These are phyloP conservation scores for Parastagonospora avenae DNA, from an alignment of 2,329 filamentous ascomycete species.

Conservation along the genomic window DNA sequence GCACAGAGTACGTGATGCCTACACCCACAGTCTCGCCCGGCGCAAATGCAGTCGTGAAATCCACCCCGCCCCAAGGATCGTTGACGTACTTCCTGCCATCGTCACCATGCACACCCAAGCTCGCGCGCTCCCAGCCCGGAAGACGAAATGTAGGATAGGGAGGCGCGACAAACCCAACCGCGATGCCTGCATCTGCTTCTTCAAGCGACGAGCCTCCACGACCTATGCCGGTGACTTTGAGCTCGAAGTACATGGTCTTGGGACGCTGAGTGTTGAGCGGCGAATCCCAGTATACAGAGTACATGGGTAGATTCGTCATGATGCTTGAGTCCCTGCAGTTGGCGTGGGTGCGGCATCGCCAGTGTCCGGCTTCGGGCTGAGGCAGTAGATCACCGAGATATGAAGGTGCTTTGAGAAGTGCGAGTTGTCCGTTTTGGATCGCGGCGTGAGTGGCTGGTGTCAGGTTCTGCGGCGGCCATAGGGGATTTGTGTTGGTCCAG, in stretches of 20 bases:
- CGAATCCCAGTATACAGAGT: conserved; percentile 64
- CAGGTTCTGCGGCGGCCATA: conserved; percentile 61
- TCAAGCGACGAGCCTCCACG: conserved; percentile 28
- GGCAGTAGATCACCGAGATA: conserved; percentile 48
- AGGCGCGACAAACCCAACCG: conserved; percentile 72
- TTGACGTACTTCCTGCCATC: conserved; percentile 79
- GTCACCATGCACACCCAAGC: conserved; percentile 77
- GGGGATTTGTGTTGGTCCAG: conserved; percentile 68
- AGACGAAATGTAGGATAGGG: conserved; percentile 79
- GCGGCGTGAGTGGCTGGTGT: conserved; percentile 55
- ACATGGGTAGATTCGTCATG: conserved; percentile 71
- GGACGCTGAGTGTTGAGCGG: conserved; percentile 58
- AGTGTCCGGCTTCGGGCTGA: conserved; percentile 51
- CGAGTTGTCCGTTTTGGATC: conserved; percentile 58
- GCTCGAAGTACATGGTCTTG: conserved; percentile 74
- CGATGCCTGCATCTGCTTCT: conserved; percentile 61
- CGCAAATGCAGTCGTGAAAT: conserved; percentile 69
- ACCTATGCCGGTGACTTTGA: conserved; percentile 60
- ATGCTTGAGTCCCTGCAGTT: conserved; percentile 65
- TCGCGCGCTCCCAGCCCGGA: conserved; percentile 80
- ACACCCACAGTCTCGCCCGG: conserved; percentile 71
- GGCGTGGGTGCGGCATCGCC: conserved; percentile 52
- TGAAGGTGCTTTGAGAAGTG: conserved; percentile 37
- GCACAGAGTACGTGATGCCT: conserved; percentile 66
- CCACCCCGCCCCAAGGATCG: conserved; percentile 72